A percentile compares a stretch with the other conserved stretches of the same genome.
These are phyloP conservation scores for Neodidymelliopsis sp. DNA, from an alignment of 2,329 filamentous ascomycete genomes.

Conservation along the genomic window DNA sequence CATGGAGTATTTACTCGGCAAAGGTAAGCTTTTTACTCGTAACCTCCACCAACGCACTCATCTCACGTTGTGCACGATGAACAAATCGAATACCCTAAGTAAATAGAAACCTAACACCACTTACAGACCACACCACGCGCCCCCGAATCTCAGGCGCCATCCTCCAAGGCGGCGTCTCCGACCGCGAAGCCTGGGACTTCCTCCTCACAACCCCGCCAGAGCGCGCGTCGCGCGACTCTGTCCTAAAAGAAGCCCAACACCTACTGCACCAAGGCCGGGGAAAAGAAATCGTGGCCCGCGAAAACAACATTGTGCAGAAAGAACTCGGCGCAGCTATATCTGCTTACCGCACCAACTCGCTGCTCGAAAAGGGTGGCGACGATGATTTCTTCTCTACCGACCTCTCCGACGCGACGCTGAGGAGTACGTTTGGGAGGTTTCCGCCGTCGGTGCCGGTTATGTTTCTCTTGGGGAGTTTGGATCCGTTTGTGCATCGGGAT, in stretches of 20 bases:
- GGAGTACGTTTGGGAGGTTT: slow-evolving; percentile 70
- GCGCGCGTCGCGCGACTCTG: slow-evolving; percentile 12
- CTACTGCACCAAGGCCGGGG: slow-evolving; percentile 64
- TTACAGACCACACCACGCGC: slow-evolving; percentile 48
- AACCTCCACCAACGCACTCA: too few relatives aligned
- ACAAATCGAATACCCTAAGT: too few relatives aligned
- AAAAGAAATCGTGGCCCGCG: slow-evolving; percentile 61
- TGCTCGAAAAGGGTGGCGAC: slow-evolving; percentile 68
- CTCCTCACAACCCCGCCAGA: slow-evolving; percentile 46
- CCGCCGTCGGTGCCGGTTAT: slow-evolving; percentile 61
- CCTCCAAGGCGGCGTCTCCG: slow-evolving; percentile 80
- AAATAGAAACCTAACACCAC: too few relatives aligned
- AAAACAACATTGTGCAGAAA: slow-evolving; percentile 37
- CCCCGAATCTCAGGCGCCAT: slow-evolving; percentile 75
- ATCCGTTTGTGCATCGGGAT: slow-evolving; percentile 68
- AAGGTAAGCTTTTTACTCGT: slow-evolving; percentile 11
- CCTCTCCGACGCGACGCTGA: slow-evolving; percentile 65
- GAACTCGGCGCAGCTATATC: slow-evolving; percentile 56
- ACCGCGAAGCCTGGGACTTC: slow-evolving; percentile 66
- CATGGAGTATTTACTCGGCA: slow-evolving; percentile 66
- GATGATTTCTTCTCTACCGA: slow-evolving; percentile 92
- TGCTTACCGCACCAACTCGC: slow-evolving; percentile 66
- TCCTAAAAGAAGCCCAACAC: slow-evolving; percentile 58
- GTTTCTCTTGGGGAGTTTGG: slow-evolving; percentile 70
- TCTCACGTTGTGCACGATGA: too few relatives aligned